A percentile compares a stretch with the other conserved stretches of the same genome.
phyloP scores from a whole-genome alignment of 148 eudicot species.

The Silene conica region DNA sequence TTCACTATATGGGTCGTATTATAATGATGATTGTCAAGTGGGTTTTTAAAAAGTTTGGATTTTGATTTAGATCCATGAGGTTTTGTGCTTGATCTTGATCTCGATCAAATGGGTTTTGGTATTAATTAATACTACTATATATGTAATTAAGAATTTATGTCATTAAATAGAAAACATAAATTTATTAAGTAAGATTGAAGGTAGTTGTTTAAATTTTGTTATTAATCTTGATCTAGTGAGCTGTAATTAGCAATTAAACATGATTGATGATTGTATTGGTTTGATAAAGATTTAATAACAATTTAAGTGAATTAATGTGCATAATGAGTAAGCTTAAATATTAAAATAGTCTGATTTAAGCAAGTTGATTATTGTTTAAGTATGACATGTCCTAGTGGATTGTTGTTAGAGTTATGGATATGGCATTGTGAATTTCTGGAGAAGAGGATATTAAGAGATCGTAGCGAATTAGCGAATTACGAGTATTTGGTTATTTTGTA shows the following conservation, averaged over 20 bases:
- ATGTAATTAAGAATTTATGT: background rate
- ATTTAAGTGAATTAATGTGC: background rate
- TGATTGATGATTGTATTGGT: background rate
- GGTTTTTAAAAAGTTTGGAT: background rate
- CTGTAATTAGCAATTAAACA: conserved; percentile 1
- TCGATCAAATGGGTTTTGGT: conserved; percentile 9
- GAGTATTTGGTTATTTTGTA: background rate
- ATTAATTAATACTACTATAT: background rate
- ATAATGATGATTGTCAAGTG: background rate
- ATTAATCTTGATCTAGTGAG: conserved; percentile 13
- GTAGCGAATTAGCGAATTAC: background rate
- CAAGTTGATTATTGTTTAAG: conserved; percentile 1
- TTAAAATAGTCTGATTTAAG: background rate
- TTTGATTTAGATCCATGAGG: conserved; percentile 1
- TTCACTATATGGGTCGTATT: background rate
- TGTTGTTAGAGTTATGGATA: background rate
- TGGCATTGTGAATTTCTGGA: background rate
- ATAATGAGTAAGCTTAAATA: background rate
- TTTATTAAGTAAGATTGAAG: background rate
- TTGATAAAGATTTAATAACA: background rate
- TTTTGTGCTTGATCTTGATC: conserved; percentile 3
- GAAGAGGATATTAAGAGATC: no score
- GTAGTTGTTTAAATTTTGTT: background rate
- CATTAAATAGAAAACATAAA: background rate
- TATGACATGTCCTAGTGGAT: background rate